phyloP scores from a whole-genome alignment of 345 rosid genomes.

The Hibiscus tridactylites region DNA sequence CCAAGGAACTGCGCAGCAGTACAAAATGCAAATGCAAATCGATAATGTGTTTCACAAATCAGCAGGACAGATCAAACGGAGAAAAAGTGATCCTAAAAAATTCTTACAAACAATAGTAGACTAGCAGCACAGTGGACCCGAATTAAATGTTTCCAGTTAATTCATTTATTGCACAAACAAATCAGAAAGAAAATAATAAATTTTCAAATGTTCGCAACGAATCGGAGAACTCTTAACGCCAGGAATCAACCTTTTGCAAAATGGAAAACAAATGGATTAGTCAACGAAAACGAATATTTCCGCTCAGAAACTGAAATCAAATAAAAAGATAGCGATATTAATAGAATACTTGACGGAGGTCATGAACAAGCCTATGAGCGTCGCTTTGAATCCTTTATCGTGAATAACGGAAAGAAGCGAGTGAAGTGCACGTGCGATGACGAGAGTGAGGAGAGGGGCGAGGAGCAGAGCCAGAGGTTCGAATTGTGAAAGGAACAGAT shows the following conservation, averaged over 20 bases:
- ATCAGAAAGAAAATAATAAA: background rate
- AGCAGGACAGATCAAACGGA: background rate
- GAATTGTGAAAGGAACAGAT: slow-evolving; percentile 49
- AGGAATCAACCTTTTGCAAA: slow-evolving; percentile 55
- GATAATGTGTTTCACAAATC: background rate
- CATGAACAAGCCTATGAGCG: slow-evolving; percentile 44
- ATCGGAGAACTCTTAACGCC: slow-evolving; percentile 41
- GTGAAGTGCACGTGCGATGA: slow-evolving; percentile 42
- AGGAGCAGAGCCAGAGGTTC: slow-evolving; percentile 67
- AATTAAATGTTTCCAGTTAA: background rate
- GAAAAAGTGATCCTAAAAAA: background rate
- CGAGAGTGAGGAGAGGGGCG: slow-evolving; percentile 55
- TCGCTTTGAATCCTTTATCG: slow-evolving; percentile 60
- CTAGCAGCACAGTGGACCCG: background rate
- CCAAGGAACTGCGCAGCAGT: background rate
- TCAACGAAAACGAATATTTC: background rate
- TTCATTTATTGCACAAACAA: slow-evolving; percentile 6
- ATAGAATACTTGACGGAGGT: slow-evolving; percentile 48
- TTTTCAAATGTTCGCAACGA: background rate
- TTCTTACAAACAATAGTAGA: background rate
- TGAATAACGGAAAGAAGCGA: slow-evolving; percentile 36
- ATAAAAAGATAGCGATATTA: background rate
- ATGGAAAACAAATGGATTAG: background rate
- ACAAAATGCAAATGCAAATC: background rate
- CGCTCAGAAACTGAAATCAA: background rate